Conservation (phyloP, 176 grass and related monocot genomes). For the Aegilops bicornis region DNA sequence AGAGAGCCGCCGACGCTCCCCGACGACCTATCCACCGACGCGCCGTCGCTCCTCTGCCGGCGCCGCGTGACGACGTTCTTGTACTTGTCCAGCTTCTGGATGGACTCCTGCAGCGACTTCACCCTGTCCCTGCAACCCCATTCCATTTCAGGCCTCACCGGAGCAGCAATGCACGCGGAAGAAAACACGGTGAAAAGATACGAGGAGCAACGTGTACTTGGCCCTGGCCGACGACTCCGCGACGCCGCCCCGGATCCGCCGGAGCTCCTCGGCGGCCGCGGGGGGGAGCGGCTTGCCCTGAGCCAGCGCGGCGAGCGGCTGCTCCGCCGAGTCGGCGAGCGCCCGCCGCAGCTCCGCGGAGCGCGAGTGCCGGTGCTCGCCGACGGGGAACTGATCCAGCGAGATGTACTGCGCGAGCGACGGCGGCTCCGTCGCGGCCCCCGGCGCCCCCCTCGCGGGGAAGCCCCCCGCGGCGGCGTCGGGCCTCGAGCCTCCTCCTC, state of each 20-base stretch:
- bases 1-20: constrained; percentile 34
- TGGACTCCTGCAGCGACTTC: constrained; percentile 50
- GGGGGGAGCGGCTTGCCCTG: constrained; percentile 43
- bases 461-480: constrained; percentile 41
- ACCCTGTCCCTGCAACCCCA: constrained; percentile 49
- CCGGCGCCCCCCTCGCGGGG: constrained; percentile 30
- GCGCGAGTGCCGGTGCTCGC: constrained; percentile 52
- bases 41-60: constrained; percentile 53
- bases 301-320: constrained; percentile 42
- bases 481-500: constrained; percentile 34
- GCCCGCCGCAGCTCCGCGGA: constrained; percentile 46
- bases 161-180: background rate
- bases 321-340: constrained; percentile 45
- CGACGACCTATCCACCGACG: constrained; percentile 35
- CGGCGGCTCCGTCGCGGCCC: constrained; percentile 22
- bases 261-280: constrained; percentile 53
- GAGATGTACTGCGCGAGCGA: constrained; percentile 57
- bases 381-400: constrained; percentile 46
- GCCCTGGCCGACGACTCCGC: constrained; percentile 42
- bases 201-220: constrained; percentile 34
- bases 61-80: constrained; percentile 44
- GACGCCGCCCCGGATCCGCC: constrained; percentile 52
- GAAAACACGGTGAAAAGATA: background rate
- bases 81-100: constrained; percentile 65
- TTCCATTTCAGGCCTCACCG: background rate